Evolutionary conservation across 306 rosid genomes (phyloP), one percentile per base, ranked within the genome.

Genomic region (Clitoria ternatea): DNA sequence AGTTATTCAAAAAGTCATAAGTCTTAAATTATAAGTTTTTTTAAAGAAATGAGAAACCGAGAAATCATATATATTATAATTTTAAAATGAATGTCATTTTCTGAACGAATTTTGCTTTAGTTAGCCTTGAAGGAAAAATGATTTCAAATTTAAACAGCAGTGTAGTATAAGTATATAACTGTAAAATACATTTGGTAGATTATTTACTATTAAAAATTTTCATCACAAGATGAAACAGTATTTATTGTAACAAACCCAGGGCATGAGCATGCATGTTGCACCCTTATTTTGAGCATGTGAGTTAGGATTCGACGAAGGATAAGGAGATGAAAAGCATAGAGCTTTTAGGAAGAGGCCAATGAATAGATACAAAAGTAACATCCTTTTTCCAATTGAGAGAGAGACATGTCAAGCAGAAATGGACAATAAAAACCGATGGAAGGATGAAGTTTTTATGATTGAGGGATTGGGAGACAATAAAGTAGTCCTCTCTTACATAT

Each of bases 401-500:
- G 77, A 47, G 83, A 80, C 66, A 54, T 79, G 87, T 80, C 91
- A 83, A 83, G 36, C 84, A 80, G 57, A 86, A 65, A 63, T 53
- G 45, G 96, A 89, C 88, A 89, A 77, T 3, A 17, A 63, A 50
- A 76, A 20, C 54, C 70, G 4, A 64, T 73, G 45, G 76, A 60
- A 61, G 42, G 53, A 61, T 42, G 61, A 66, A 63, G 37, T 60
- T 77, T 81, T 54, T 27, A 72, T 57, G 76, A 77, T 82, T 65
- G 79, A 24, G 15, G 50, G 36, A 20, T 35, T 35, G 54, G 80
- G 62, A 76, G 76, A 67, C 83, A 71, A 55, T 36, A 67, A 83
- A 83, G 74, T 26, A 77, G 66, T 70, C 40, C 33, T 74, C 57
- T 50, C 2, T 10, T 53, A 37, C 30, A 44, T 36, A 35, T 32